These are phyloP conservation scores for Tricharina praecox DNA, from an alignment of 495 filamentous ascomycete genomes.

Conservation along the genomic window DNA sequence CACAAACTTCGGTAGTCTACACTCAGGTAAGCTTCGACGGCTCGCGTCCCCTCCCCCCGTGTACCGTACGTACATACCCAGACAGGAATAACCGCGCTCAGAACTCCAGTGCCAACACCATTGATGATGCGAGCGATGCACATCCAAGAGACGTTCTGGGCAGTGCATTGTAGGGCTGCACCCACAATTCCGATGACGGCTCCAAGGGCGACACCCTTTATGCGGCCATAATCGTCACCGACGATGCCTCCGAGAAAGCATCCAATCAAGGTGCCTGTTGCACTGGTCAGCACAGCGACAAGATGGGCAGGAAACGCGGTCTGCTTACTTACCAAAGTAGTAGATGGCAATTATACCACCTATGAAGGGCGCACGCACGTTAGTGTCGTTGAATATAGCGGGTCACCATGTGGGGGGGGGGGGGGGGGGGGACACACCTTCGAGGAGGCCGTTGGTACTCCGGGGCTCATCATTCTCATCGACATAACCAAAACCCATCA, in stretches of 20 bases:
- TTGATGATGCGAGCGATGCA: constrained; percentile 48
- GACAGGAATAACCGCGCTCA: constrained; percentile 56
- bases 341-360: constrained; percentile 47
- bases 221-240: constrained; percentile 44
- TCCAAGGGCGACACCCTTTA: constrained; percentile 43
- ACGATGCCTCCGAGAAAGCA: constrained; percentile 43
- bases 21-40: no score
- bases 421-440: no score
- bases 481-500: constrained; percentile 49
- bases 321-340: constrained; percentile 44
- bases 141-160: constrained; percentile 55
- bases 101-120: constrained; percentile 54
- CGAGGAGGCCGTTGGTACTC: constrained; percentile 43
- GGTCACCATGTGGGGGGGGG: no score
- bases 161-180: constrained; percentile 42
- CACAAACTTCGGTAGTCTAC: constrained; percentile 46
- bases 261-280: constrained; percentile 35
- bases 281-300: constrained; percentile 42
- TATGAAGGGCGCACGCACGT: background rate
- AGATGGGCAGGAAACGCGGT: no score
- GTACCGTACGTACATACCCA: no score
- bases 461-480: constrained; percentile 34
- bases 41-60: no score
- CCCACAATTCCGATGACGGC: constrained; percentile 41
- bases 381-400: background rate